Base-by-base conservation (phyloP, 352 stramenopile genomes). In the Lagenidium giganteum region DNA sequence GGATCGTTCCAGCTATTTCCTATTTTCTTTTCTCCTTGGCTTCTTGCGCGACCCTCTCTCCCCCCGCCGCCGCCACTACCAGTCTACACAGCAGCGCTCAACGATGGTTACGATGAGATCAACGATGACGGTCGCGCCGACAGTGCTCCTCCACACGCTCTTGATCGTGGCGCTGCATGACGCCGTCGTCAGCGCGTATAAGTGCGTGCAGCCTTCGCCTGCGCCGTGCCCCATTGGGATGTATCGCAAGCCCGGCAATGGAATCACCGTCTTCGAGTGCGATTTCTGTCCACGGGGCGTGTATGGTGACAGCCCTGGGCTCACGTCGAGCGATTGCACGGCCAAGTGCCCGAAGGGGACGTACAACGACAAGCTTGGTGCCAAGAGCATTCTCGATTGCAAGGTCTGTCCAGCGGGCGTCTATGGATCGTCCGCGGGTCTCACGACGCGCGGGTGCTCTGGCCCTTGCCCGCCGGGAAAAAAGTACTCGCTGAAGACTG, bases 271-370 rank as follows among this genome's bases (percentile, higher is more conserved):
- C 2, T 64, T 57, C 3, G 78, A 91, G 50, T 91, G 78, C 45
- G 68, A 79, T 23, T 70, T 71, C 32, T 91, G 78, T 38, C 78
- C 78, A 7, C 75, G 75, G 7, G 75, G 78, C 3, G 75, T 91
- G 2, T 91, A 91, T 29, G 78, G 78, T 12, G 70, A 82, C 31
- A 80, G 65, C 16, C 70, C 73, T 0, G 78, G 75, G 0, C 47
- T 91, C 11, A 61, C 63, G 5, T 77, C 78, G 3, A 81, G 69
- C 21, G 67, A 68, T 32, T 91, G 78, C 54, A 83, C 70, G 0
- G 70, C 73, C 27, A 78, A 73, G 49, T 89, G 76, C 38, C 76
- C 76, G 4, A 87, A 86, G 45, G 78, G 74, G 9, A 83, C 70
- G 3, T 87, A 78, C 58, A 82, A 83, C 46, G 72, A 83, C 47